phyloP scores from a whole-genome alignment of 257 asterid species.

The Nicotiana tabacum region DNA sequence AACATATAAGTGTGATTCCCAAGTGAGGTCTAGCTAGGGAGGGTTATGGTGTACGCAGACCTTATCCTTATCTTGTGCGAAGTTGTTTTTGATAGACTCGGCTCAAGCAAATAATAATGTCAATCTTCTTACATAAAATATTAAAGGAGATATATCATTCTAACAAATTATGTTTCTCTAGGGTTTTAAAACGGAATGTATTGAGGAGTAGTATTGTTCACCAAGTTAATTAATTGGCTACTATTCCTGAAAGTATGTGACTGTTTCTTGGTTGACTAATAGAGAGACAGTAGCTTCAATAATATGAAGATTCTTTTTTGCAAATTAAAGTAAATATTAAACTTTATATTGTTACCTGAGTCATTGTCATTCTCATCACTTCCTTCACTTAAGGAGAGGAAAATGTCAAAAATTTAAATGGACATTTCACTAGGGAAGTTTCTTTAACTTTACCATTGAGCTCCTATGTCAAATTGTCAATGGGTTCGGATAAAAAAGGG shows the following conservation, averaged over 20 bases:
- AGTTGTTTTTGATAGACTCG: no score
- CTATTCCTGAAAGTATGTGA: not conserved
- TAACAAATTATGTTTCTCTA: no score
- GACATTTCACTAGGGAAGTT: not conserved
- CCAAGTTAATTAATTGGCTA: not conserved
- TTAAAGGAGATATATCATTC: no score
- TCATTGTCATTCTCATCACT: not conserved
- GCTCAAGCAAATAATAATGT: no score
- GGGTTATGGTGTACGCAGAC: accelerated
- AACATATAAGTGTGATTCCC: no score
- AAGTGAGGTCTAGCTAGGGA: accelerated
- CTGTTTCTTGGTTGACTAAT: not conserved
- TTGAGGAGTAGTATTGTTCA: no score
- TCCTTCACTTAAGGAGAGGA: not conserved
- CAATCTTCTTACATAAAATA: no score
- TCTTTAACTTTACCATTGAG: not conserved
- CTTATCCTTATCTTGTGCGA: no score
- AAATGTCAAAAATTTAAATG: not conserved
- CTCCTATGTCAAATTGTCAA: no score
- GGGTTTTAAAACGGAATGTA: no score
- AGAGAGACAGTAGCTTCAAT: not conserved
- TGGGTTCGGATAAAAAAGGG: no score
- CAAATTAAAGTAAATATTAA: not conserved
- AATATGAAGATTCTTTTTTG: not conserved
- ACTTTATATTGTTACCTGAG: not conserved